Percentiles rank a stretch among this genome's conserved stretches.
These are phyloP conservation scores for Withania somnifera DNA, from an alignment of 305 asterid species.

Conservation along the genomic window DNA sequence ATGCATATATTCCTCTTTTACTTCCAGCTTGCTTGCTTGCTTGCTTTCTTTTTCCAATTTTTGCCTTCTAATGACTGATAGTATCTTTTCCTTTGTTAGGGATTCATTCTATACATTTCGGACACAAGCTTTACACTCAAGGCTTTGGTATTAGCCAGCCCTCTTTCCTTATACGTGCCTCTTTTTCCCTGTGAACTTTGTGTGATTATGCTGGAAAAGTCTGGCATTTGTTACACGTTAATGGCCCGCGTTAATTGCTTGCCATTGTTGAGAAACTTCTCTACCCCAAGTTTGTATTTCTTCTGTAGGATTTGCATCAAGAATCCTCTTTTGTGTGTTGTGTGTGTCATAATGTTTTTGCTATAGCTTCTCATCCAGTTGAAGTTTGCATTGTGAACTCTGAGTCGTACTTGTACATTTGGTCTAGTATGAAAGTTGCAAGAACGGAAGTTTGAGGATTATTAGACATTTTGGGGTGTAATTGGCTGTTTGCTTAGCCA, in stretches of 20 bases:
- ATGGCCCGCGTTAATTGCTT: not conserved
- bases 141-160: not conserved
- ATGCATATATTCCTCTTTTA: not conserved
- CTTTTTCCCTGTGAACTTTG: not conserved
- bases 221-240: not conserved
- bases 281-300: not conserved
- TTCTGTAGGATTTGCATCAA: not conserved
- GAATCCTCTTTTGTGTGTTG: not conserved
- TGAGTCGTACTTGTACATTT: not conserved
- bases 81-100: not conserved
- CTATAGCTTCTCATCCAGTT: not conserved
- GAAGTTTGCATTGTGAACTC: no score
- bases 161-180: not conserved
- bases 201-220: not conserved
- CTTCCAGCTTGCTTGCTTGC: not conserved
- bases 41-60: no score
- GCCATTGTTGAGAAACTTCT: not conserved
- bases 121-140: not conserved
- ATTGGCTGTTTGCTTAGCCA: not conserved
- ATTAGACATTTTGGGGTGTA: not conserved
- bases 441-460: not conserved
- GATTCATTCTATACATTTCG: not conserved
- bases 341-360: not conserved
- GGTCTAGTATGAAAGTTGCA: not conserved
- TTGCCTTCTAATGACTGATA: not conserved